Evolutionary conservation across 441 rosid genomes (phyloP).

Genomic region (Gossypium schwendimanii): DNA sequence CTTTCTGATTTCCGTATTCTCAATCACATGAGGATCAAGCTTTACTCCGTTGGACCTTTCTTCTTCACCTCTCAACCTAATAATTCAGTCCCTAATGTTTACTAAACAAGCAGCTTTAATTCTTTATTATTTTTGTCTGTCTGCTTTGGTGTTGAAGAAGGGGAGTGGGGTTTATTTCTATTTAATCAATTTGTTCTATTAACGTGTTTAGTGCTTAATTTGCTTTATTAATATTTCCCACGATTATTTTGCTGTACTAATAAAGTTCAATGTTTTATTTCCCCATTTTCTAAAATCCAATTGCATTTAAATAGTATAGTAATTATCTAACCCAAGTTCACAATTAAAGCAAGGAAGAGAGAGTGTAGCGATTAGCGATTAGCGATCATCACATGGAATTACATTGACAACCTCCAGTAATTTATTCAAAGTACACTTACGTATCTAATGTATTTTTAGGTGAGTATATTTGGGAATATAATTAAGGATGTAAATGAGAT

Average conservation of each 20-base stretch:
- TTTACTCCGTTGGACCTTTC: conserved; percentile 44
- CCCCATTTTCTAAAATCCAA: no score
- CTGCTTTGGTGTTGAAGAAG: not conserved
- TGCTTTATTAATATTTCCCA: not conserved
- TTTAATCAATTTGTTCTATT: not conserved
- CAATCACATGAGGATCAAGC: conserved; percentile 29
- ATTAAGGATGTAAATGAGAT: no score
- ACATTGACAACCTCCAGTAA: no score
- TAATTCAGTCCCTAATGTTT: conserved; percentile 8
- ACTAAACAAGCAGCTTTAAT: not conserved
- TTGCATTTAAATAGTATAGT: no score
- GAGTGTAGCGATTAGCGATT: no score
- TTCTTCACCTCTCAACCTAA: conserved; percentile 31
- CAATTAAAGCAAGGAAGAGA: no score
- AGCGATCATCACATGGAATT: no score
- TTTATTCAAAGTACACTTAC: no score
- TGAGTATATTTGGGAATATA: no score
- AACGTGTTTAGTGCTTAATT: not conserved
- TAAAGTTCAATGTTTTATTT: not conserved
- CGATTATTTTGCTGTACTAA: not conserved
- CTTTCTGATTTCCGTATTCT: conserved; percentile 30
- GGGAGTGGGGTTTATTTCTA: not conserved
- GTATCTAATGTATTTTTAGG: no score
- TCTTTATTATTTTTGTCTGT: no score
- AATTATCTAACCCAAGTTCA: no score